Evolutionary conservation across 371 early-diverging fungal species (phyloP), one percentile per base, ranked within the genome.

Genomic region (Mucor plumbeus): DNA sequence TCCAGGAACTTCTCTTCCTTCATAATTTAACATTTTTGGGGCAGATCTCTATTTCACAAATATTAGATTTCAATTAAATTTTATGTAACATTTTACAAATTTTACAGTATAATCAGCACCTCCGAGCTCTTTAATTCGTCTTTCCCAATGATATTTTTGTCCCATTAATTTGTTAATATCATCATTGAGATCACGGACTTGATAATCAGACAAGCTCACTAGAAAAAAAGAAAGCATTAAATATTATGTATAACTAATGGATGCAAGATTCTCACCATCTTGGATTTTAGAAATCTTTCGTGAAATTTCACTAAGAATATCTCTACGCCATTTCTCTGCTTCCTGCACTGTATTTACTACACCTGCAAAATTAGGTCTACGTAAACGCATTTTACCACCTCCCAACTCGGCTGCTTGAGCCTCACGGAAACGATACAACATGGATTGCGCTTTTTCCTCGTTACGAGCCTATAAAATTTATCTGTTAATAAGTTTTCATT

Each of bases 361-460:
- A 1, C 92, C 86, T 26, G 94, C 91, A 34, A 90, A 82, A 31
- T 81, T 89, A 1, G 97, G 97, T 61, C 97, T 85, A 67, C 88
- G 85, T 53, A 91, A 89, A 61, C 84, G 76, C 34, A 78, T 74
- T 59, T 84, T 73, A 44, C 83, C 75, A 61, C 91, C 78, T 19
- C 97, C 97, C n/a, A 91, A 75, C 70, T 96, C 94, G 15, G 91
- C 90, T 56, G 88, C 90, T 78, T 96, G 94, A 31, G 96, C 96
- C 73, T 94, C 95, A 68, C 97, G 93, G 83, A 97, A 98, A 65
- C 97, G 94, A 78, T 94, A 95, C 35, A 98, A 89, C 97, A 97
- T 97, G 47, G 98, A 97, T 90, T 97, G 95, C 26, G 97, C 97
- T 77, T 98, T 98, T 71, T 98, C 98, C 84, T 97, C 93, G 82